These are phyloP conservation scores for Alternaria atra DNA, from an alignment of 2,329 filamentous ascomycete species.

Conservation along the genomic window DNA sequence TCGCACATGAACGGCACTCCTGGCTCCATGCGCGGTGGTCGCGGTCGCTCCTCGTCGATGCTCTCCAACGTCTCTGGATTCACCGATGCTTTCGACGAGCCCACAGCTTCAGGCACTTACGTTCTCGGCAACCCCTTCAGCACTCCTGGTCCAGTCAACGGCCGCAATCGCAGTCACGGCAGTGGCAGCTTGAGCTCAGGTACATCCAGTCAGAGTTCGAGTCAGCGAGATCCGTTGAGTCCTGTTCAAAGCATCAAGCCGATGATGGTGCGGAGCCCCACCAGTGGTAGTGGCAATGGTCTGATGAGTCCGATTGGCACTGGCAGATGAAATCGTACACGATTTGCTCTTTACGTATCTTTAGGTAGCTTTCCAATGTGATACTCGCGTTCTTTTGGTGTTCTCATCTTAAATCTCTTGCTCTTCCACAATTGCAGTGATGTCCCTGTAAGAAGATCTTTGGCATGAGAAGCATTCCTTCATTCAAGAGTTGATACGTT, in stretches of 20 bases:
- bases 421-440: not conserved
- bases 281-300: slow-evolving; percentile 41
- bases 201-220: slow-evolving; percentile 51
- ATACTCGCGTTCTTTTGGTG: slow-evolving; percentile 35
- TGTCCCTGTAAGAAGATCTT: not conserved
- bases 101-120: slow-evolving; percentile 35
- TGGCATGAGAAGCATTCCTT: not conserved
- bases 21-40: slow-evolving; percentile 48
- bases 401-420: not conserved
- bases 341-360: slow-evolving; percentile 27
- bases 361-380: slow-evolving; percentile 38
- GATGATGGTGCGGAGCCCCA: slow-evolving; percentile 46
- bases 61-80: slow-evolving; percentile 62
- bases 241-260: slow-evolving; percentile 47
- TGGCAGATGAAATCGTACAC: slow-evolving; percentile 30
- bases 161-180: slow-evolving; percentile 56
- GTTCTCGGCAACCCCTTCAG: slow-evolving; percentile 50
- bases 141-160: slow-evolving; percentile 50
- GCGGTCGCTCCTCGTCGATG: slow-evolving; percentile 62
- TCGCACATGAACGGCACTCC: slow-evolving; percentile 44
- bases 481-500: not conserved
- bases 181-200: slow-evolving; percentile 59
- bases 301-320: slow-evolving; percentile 45
- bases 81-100: slow-evolving; percentile 57
- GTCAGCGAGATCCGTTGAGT: slow-evolving; percentile 51